These are phyloP conservation scores for Ogataea hybrid DNA, from an alignment of 1,139 yeast genomes.

Conservation along the genomic window DNA sequence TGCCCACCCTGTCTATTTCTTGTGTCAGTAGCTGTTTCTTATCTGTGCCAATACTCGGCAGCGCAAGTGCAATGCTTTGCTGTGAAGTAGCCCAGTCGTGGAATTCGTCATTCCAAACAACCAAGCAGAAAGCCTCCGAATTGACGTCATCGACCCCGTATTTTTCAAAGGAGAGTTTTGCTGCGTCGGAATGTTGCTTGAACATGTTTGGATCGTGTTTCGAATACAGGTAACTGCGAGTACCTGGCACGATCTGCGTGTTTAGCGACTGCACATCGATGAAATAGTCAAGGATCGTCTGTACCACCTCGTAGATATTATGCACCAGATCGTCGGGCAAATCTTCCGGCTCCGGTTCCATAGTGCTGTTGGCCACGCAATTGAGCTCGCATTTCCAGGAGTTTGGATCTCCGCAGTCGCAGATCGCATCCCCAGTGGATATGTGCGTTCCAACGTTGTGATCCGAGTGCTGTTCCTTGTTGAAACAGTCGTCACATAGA, in stretches of 20 bases:
- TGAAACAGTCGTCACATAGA: slow-evolving; percentile 66
- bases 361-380: slow-evolving; percentile 43
- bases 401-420: slow-evolving; percentile 91
- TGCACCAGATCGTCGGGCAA: slow-evolving; percentile 22
- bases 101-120: slow-evolving; percentile 73
- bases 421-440: slow-evolving; percentile 57
- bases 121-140: slow-evolving; percentile 33
- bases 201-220: slow-evolving; percentile 8
- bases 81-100: slow-evolving; percentile 48
- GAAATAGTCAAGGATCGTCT: slow-evolving; percentile 45
- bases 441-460: slow-evolving; percentile 59
- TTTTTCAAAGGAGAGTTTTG: slow-evolving; percentile 16
- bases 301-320: slow-evolving; percentile 35
- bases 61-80: slow-evolving; percentile 43
- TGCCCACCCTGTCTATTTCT: slow-evolving; percentile 34
- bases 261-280: slow-evolving; percentile 39
- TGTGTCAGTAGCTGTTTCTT: slow-evolving; percentile 37
- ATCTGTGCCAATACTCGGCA: slow-evolving; percentile 35
- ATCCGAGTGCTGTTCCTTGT: slow-evolving; percentile 59
- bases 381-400: slow-evolving; percentile 63
- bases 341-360: slow-evolving; percentile 7
- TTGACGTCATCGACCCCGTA: slow-evolving; percentile 20
- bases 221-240: slow-evolving; percentile 4
- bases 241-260: slow-evolving; percentile 23
- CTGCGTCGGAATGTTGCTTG: slow-evolving; percentile 10